phyloP scores from a whole-genome alignment of 805 yeast species.

The Metschnikowia continentalis region DNA sequence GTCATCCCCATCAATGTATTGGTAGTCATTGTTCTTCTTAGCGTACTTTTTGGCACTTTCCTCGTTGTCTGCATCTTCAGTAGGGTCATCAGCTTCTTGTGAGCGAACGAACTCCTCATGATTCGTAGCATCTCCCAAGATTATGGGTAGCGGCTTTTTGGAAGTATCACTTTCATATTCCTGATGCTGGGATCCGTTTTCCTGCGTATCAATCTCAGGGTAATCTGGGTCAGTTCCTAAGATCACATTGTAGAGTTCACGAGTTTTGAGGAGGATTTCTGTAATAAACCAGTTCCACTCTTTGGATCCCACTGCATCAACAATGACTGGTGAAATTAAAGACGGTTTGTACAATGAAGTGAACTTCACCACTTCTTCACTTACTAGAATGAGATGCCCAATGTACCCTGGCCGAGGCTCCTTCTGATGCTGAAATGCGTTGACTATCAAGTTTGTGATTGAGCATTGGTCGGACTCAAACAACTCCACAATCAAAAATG shows the following conservation, averaged over 20 bases:
- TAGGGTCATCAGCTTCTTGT: slow-evolving; percentile 17
- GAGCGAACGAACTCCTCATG: slow-evolving; percentile 27
- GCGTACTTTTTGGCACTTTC: not conserved
- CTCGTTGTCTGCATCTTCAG: not conserved
- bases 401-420: slow-evolving; percentile 83
- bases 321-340: slow-evolving; percentile 53
- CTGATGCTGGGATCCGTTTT: slow-evolving; percentile 7
- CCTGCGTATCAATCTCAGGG: slow-evolving; percentile 9
- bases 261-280: slow-evolving; percentile 45
- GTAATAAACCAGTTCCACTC: slow-evolving; percentile 50
- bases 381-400: slow-evolving; percentile 93
- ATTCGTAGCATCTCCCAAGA: slow-evolving; percentile 33
- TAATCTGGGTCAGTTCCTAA: slow-evolving; percentile 41
- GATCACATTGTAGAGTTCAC: slow-evolving; percentile 55
- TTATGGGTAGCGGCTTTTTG: slow-evolving; percentile 24
- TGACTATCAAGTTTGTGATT: slow-evolving; percentile 36
- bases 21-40: slow-evolving; percentile 6
- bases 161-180: slow-evolving; percentile 13
- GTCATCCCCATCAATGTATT: not conserved
- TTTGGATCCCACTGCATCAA: slow-evolving; percentile 48
- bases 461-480: slow-evolving; percentile 20
- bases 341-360: slow-evolving; percentile 58
- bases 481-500: slow-evolving; percentile 35
- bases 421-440: slow-evolving; percentile 43
- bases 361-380: slow-evolving; percentile 94